phyloP scores from a whole-genome alignment of 2,329 filamentous ascomycete species.

The Trematosphaeria pertusa region DNA sequence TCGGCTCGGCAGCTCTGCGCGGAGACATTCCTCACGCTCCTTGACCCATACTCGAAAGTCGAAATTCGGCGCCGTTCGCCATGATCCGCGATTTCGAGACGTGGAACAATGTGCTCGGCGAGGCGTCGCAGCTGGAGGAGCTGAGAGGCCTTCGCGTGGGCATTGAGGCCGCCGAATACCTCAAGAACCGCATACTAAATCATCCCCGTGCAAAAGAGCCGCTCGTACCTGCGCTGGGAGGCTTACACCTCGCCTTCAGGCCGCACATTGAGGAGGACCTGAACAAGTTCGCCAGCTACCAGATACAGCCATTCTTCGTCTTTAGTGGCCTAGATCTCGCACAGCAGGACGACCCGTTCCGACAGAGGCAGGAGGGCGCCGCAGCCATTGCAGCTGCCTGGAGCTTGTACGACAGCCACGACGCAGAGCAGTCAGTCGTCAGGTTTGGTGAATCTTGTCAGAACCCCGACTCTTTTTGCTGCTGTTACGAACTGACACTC shows the following conservation, averaged over 20 bases:
- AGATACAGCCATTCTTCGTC: slow-evolving; percentile 83
- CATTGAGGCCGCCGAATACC: slow-evolving; percentile 89
- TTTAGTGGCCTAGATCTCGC: slow-evolving; percentile 88
- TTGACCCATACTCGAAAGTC: too few relatives aligned
- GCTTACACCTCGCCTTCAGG: slow-evolving; percentile 80
- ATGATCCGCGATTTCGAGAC: slow-evolving; percentile 61
- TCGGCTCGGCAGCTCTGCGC: neutral
- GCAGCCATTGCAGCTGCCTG: slow-evolving; percentile 80
- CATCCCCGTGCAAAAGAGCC: slow-evolving; percentile 72
- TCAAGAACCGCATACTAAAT: slow-evolving; percentile 72
- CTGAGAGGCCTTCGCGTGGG: slow-evolving; percentile 78
- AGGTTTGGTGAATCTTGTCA: slow-evolving; percentile 86
- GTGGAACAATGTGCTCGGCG: slow-evolving; percentile 62
- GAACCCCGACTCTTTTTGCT: neutral
- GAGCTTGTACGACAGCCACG: slow-evolving; percentile 81
- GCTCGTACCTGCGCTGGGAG: slow-evolving; percentile 86
- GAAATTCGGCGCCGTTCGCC: too few relatives aligned
- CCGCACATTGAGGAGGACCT: slow-evolving; percentile 79
- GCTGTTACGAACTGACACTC: slow-evolving; percentile 15
- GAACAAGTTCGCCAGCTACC: slow-evolving; percentile 71
- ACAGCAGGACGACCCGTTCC: slow-evolving; percentile 68
- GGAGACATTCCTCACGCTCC: too few relatives aligned
- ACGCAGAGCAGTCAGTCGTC: slow-evolving; percentile 79
- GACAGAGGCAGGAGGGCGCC: slow-evolving; percentile 67
- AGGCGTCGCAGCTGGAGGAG: slow-evolving; percentile 69